Evolutionary conservation across 2,329 filamentous ascomycete genomes (phyloP), one percentile per base, ranked within the genome.

Genomic region (Tympanopsis confertula): DNA sequence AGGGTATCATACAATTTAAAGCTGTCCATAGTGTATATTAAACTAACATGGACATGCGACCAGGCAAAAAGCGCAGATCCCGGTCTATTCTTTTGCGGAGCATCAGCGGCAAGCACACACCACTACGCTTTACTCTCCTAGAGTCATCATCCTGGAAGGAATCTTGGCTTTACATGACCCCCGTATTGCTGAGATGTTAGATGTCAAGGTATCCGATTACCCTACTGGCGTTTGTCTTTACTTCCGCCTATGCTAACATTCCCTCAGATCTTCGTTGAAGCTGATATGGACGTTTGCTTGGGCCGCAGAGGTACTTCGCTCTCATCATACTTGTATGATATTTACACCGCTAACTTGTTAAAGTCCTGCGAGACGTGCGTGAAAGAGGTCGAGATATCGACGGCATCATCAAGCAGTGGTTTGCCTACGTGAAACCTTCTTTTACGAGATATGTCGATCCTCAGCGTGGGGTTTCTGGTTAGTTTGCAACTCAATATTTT

Each of bases 341-440:
- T 33, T 7, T 15, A 13, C n/a, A n/a, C 12, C 12, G 10, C 30
- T 13, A 33, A 18, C 12, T 15, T 13, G 30, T 7, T 10, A 10
- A 7, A 33, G 30, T 33, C 7, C 7, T 79, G 13, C 72, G 78
- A 45, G 78, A 82, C 53, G 74, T 82, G 13, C 69, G 70, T 44
- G 72, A 79, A 47, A 65, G 78, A 50, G 77, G 74, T 5, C 63
- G 78, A 49, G 77, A 80, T 47, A 74, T 82, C 38, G 73, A 80
- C 52, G 78, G 78, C 35, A 77, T 76, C 46, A 74, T 82, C 52
- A 82, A 82, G 51, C 78, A 82, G 51, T 82, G 78, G 78, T 81
- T 82, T 50, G 55, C 58, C n/a, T 82, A 71, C 47, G 78, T 82
- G 35, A 82, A 82, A 54, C 78, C 78, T 4, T 81, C 81, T 42